Base-by-base conservation (phyloP, 768 basidiomycete genomes). In the Phylloporus rhodoxanthus region DNA sequence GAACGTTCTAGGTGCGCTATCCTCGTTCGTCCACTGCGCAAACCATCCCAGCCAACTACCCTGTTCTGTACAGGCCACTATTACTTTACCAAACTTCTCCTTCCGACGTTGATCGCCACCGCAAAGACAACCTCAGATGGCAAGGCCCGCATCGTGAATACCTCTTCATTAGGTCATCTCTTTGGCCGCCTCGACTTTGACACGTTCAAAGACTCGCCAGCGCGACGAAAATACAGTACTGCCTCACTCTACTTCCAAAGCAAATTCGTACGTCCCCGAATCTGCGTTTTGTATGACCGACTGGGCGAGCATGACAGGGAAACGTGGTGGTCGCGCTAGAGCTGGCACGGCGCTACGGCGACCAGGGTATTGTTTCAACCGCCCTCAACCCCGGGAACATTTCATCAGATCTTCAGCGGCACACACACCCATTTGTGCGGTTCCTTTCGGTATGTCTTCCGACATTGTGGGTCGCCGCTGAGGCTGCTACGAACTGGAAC, bases 51-150 rank as follows among this genome's bases (percentile, higher is more conserved):
- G 14, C 8, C 5, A 38, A 30, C 2, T 23, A 30, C 13, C 9
- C 13, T 15, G 28, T n/a, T 34, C 20, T 30, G 1, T 17, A 2
- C 50, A 80, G 82, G 84, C 2, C 85, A 80, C 58, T 81, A 75
- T 57, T 74, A 78, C 57, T 72, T 87, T 50, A 84, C 81, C 2
- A 67, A 70, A 39, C 68, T 76, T 14, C 72, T 84, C 37, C 66
- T 81, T 21, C 78, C 80, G 5, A 68, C 68, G 4, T 68, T 80
- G 23, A 57, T 72, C 17, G 66, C 68, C 5, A 73, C 70, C 3
- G 70, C 74, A 14, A 66, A 63, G 32, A 56, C 63, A 8, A 62
- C 72, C 5, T 59, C 71, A 1, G 73, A 74, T 26, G 66, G 70
- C 41, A 73, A 73, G 39, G 63, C 71, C 4, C 78, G 81, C 34